phyloP scores from a whole-genome alignment of 495 filamentous ascomycete species.

The Cenococcum geophilum region DNA sequence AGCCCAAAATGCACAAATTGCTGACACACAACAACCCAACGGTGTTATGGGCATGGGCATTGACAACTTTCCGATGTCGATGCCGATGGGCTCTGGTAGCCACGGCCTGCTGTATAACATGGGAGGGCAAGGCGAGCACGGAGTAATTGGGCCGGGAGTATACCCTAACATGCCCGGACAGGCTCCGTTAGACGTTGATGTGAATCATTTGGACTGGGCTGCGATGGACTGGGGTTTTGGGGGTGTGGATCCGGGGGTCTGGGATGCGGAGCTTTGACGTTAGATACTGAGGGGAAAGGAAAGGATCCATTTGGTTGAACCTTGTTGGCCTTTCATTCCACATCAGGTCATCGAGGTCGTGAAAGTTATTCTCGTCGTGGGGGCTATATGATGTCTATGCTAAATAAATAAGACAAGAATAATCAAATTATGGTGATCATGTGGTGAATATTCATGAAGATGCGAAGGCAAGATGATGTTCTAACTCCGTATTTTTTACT shows the following conservation, averaged over 20 bases:
- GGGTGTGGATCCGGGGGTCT: neutral
- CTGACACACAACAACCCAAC: slow-evolving; percentile 19
- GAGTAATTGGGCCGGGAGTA: slow-evolving; percentile 10
- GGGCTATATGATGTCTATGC: neutral
- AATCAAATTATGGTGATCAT: neutral
- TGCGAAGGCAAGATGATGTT: neutral
- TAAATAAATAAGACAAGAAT: neutral
- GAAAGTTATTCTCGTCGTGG: neutral
- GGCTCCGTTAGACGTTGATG: slow-evolving; percentile 23
- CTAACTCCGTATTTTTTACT: neutral
- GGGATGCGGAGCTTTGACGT: neutral
- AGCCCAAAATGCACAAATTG: slow-evolving; percentile 8
- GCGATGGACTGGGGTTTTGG: slow-evolving; percentile 27
- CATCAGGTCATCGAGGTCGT: neutral
- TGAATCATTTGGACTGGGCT: slow-evolving; percentile 36
- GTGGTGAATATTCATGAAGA: neutral
- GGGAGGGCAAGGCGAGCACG: slow-evolving; percentile 20
- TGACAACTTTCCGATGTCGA: slow-evolving; percentile 24
- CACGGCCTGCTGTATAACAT: slow-evolving; percentile 21
- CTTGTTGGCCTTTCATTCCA: neutral
- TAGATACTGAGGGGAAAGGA: neutral
- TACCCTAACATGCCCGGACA: slow-evolving; percentile 28
- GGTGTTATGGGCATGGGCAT: slow-evolving; percentile 17
- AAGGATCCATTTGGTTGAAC: neutral
- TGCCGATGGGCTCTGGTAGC: slow-evolving; percentile 18